These are phyloP conservation scores for Pseudogymnoascus sp. DNA, from an alignment of 2,329 filamentous ascomycete genomes.

Conservation along the genomic window DNA sequence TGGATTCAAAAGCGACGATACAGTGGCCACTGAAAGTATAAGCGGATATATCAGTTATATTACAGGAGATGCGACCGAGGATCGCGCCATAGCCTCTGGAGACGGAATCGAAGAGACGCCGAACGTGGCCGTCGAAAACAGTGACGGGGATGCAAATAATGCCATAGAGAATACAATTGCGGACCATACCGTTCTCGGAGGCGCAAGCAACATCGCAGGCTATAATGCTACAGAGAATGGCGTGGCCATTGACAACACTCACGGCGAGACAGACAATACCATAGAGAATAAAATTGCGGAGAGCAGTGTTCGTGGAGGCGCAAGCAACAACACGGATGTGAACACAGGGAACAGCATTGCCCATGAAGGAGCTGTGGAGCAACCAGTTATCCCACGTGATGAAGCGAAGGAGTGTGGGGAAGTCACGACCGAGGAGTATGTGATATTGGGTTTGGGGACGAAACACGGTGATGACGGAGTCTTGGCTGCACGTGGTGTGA, in stretches of 20 bases:
- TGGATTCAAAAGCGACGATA: not conserved
- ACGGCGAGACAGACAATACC: not conserved
- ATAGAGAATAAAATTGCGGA: not conserved
- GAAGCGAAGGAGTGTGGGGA: not conserved
- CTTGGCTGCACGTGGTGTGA: not conserved
- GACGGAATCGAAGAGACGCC: not conserved
- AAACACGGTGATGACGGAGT: not conserved
- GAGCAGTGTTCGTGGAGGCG: not conserved
- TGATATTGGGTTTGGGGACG: not conserved
- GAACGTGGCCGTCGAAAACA: not conserved
- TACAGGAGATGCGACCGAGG: not conserved
- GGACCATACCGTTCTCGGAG: not conserved
- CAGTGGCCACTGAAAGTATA: not conserved
- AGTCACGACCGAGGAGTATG: not conserved
- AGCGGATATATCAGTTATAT: not conserved
- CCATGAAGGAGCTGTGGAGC: not conserved
- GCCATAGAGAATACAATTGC: not conserved
- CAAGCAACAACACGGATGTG: not conserved
- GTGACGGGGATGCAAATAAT: not conserved
- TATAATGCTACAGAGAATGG: not conserved
- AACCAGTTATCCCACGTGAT: not conserved
- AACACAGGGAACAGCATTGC: not conserved
- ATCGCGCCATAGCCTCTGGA: not conserved
- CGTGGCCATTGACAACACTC: not conserved
- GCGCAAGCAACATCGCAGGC: not conserved